These are phyloP conservation scores for Saccharomycopsis hybrid DNA, from an alignment of 1,139 yeast genomes.

Conservation along the genomic window DNA sequence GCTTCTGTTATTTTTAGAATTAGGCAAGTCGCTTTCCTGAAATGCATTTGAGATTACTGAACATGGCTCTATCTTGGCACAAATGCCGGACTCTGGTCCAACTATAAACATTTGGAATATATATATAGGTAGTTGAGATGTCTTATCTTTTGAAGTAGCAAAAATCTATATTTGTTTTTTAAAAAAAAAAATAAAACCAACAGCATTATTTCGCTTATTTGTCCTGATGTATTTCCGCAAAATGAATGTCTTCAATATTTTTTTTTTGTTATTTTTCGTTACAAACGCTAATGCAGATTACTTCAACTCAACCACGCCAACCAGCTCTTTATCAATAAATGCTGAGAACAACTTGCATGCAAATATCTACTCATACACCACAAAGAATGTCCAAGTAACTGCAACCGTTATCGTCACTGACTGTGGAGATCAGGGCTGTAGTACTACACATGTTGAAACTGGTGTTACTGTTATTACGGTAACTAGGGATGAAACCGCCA, in stretches of 20 bases:
- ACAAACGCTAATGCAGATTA: no score
- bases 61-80: no score
- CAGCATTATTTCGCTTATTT: slow-evolving; percentile 5
- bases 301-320: slow-evolving; percentile 20
- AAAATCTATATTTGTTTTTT: slow-evolving; percentile 29
- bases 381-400: neutral
- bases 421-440: slow-evolving; percentile 3
- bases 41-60: no score
- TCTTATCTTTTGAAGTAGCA: slow-evolving; percentile 54
- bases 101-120: no score
- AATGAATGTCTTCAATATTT: no score
- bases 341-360: slow-evolving; percentile 14
- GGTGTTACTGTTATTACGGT: slow-evolving; percentile 14
- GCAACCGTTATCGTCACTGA: slow-evolving; percentile 9
- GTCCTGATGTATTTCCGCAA: slow-evolving; percentile 15
- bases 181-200: slow-evolving; percentile 1
- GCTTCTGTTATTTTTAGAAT: no score
- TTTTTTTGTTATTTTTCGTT: no score
- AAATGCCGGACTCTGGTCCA: no score
- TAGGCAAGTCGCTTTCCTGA: no score
- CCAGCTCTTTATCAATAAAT: slow-evolving; percentile 1
- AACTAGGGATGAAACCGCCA: slow-evolving; percentile 3
- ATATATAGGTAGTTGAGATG: no score
- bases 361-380: slow-evolving; percentile 6
- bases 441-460: neutral